Evolutionary conservation across 2,329 filamentous ascomycete species (phyloP).

Genomic region (Hypoxylon sp.): DNA sequence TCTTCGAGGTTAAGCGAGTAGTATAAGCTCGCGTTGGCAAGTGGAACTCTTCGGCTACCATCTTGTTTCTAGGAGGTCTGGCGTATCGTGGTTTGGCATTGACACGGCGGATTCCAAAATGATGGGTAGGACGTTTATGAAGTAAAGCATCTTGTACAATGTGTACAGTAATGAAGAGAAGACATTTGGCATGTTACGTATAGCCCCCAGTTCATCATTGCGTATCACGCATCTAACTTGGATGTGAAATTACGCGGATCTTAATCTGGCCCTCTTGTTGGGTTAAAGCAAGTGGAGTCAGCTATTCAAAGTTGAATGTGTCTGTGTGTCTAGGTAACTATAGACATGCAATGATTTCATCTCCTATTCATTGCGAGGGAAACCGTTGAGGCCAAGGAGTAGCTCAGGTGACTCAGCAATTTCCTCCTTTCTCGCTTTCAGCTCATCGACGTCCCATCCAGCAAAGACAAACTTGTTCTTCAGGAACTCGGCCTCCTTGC

Average conservation of each 20-base stretch:
- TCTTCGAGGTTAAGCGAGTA: conserved; percentile 88
- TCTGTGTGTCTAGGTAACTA: not conserved
- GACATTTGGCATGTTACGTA: conserved; percentile 22
- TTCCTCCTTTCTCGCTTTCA: conserved; percentile 44
- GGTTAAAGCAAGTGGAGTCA: not conserved
- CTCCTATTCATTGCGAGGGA: conserved; percentile 38
- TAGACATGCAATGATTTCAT: not conserved
- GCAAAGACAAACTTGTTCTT: conserved; percentile 48
- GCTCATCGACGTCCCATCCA: conserved; percentile 46
- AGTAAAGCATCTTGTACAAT: conserved; percentile 43
- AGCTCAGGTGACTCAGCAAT: conserved; percentile 41
- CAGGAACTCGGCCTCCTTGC: conserved; percentile 45
- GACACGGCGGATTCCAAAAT: conserved; percentile 39
- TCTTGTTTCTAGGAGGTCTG: conserved; percentile 47
- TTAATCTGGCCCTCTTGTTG: not conserved
- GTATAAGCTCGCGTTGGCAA: conserved; percentile 61
- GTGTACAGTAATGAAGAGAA: conserved; percentile 46
- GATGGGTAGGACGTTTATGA: conserved; percentile 27
- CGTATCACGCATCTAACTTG: not conserved
- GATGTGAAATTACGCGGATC: not conserved
- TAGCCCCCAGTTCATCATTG: not conserved
- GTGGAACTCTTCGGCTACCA: conserved; percentile 20
- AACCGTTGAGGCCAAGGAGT: conserved; percentile 44
- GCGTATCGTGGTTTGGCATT: conserved; percentile 47
- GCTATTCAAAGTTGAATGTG: not conserved